A percentile compares a stretch with the other conserved stretches of the same genome.
phyloP scores from a whole-genome alignment of 176 grass and related monocot species.

The Bromus sterilis region DNA sequence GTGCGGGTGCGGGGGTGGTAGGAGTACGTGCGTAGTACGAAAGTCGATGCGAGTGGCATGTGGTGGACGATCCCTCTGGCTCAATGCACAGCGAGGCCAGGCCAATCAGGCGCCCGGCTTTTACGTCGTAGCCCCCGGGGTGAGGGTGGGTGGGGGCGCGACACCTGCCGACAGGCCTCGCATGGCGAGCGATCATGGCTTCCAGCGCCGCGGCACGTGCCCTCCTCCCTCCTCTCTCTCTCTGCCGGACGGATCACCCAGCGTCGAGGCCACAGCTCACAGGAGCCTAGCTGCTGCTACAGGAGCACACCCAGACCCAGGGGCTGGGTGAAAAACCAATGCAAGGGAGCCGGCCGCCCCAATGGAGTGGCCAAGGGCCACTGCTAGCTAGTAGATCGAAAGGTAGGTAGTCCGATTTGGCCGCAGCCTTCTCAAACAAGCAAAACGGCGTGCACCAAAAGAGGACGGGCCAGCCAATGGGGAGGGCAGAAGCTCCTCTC shows the following conservation, averaged over 20 bases:
- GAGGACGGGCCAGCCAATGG: conserved; percentile 2
- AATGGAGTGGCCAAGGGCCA: not conserved
- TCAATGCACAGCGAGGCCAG: not conserved
- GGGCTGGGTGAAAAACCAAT: too few relatives aligned
- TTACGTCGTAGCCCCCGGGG: not conserved
- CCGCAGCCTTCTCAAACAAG: not conserved
- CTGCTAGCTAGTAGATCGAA: not conserved
- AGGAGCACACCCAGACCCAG: too few relatives aligned
- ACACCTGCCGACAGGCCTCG: conserved; percentile 69
- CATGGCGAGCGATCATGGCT: conserved; percentile 50
- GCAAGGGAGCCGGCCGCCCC: too few relatives aligned
- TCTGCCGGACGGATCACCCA: too few relatives aligned
- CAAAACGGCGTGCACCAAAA: not conserved
- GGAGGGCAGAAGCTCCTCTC: not conserved
- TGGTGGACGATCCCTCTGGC: not conserved
- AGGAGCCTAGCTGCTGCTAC: too few relatives aligned
- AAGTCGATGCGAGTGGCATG: not conserved
- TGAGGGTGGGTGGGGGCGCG: conserved; percentile 24
- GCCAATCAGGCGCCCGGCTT: conserved; percentile 19
- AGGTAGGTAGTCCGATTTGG: not conserved
- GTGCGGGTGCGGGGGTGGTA: too few relatives aligned
- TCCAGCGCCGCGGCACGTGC: conserved; percentile 58
- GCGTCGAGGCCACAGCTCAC: conserved; percentile 38
- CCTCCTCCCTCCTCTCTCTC: conserved; percentile 30
- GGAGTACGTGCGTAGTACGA: not conserved